Evolutionary conservation across 1,139 yeast species (phyloP), one percentile per base, ranked within the genome.

Genomic region (Lipomyces yarrowii): DNA sequence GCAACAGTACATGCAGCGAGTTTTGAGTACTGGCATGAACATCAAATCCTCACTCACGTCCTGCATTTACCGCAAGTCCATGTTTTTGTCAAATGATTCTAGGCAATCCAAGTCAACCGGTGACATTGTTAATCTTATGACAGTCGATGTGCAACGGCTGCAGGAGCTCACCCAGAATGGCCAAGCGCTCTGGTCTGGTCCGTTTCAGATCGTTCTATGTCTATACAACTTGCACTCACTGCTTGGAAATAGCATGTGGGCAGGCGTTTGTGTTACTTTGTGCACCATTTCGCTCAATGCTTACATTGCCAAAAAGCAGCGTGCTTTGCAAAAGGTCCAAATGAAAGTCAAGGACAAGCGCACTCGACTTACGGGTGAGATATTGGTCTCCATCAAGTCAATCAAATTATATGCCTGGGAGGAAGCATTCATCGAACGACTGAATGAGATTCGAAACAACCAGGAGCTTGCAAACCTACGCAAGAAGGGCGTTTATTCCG

Each of bases 361-460:
- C 75, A 86, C 91, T 5, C 82, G 92, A 58, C 79, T 88, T 39
- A 90, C 93, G 67, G 88, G 92, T 67, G 99, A 94, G 77, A 91
- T 94, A 62, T 82, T 94, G 75, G 90, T 91, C 77, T 92, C 92
- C 74, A 92, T 94, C 76, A 94, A 93, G 79, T 90, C 97, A 1
- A 83, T 94, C 77, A 94, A 94, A 77, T 82, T 94, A 60, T 94
- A 93, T 74, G 97, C 96, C 1, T 94, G 99, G 99, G 99, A 94
- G 79, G 78, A 78, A 26, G 97, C 98, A 10, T 94, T 92, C 76
- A 85, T 86, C 72, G 83, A 82, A 37, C 87, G 88, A 72, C 81
- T 94, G 67, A 86, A 85, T 73, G 80, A 86, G 72, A 97, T 94
- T 56, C 88, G 99, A 82, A 91, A 93, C 74, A 91, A 91, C 64